Percentiles rank a stretch among this genome's conserved stretches.
phyloP scores from a whole-genome alignment of 2,329 filamentous ascomycete species.

The Chlorencoelia australis region DNA sequence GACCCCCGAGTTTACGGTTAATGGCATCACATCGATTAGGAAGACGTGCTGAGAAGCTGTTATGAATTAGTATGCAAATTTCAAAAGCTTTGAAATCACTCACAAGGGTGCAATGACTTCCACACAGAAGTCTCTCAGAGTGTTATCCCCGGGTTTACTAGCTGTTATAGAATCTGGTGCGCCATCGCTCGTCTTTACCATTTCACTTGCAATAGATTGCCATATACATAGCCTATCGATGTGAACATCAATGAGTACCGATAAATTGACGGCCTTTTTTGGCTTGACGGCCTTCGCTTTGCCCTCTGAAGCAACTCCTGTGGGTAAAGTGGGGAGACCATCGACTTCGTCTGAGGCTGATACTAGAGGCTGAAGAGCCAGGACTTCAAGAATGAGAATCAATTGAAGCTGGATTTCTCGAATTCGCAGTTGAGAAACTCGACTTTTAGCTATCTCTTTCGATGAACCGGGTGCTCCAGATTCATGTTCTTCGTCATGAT shows the following conservation, averaged over 20 bases:
- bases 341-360: conserved; percentile 26
- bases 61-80: conserved; percentile 26
- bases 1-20: conserved; percentile 68
- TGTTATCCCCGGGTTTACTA: conserved; percentile 36
- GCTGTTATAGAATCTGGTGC: conserved; percentile 12
- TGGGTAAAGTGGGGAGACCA: conserved; percentile 23
- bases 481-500: conserved; percentile 45
- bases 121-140: conserved; percentile 65
- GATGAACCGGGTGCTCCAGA: conserved; percentile 31
- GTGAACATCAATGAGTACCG: conserved; percentile 58
- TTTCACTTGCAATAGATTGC: conserved; percentile 63
- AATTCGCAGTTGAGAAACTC: conserved; percentile 56
- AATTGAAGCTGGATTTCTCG: conserved; percentile 74
- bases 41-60: conserved; percentile 64
- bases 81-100: conserved; percentile 24
- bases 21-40: conserved; percentile 60
- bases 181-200: conserved; percentile 31
- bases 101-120: conserved; percentile 75
- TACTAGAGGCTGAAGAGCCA: conserved; percentile 54
- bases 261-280: conserved; percentile 44
- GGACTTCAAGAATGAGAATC: conserved; percentile 67
- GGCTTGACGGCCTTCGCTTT: conserved; percentile 21
- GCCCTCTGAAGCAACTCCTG: conserved; percentile 10
- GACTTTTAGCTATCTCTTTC: conserved; percentile 44
- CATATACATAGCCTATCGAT: conserved; percentile 74